Conservation (phyloP, 805 yeast species). For the Wickerhamia fluorescens region DNA sequence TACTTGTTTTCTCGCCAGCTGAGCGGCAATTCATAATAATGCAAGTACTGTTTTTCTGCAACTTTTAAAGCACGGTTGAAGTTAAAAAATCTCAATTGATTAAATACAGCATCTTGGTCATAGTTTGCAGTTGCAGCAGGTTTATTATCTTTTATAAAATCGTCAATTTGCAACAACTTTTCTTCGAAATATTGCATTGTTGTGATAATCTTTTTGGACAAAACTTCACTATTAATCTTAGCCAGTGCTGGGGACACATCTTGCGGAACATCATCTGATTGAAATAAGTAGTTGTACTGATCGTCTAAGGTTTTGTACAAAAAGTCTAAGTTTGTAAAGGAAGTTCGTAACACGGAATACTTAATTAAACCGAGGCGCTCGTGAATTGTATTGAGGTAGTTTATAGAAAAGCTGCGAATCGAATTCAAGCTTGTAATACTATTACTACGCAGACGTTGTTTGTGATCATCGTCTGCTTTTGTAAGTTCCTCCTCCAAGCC, state of each 20-base stretch:
- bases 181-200: conserved; percentile 39
- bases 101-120: conserved; percentile 19
- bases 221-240: conserved; percentile 20
- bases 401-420: conserved; percentile 24
- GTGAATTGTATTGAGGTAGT: conserved; percentile 27
- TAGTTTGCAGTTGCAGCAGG: conserved; percentile 22
- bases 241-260: conserved; percentile 7
- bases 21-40: conserved; percentile 82
- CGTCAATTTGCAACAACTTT: conserved; percentile 31
- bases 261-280: conserved; percentile 6
- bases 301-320: conserved; percentile 34
- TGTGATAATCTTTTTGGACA: conserved; percentile 32
- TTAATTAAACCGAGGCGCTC: conserved; percentile 29
- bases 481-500: background rate
- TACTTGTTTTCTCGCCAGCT: conserved; percentile 92
- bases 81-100: conserved; percentile 30
- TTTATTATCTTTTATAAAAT: conserved; percentile 26
- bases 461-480: conserved; percentile 1
- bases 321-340: conserved; percentile 32
- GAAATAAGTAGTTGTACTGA: conserved; percentile 32
- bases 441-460: conserved; percentile 14
- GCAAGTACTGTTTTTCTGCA: conserved; percentile 56
- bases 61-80: conserved; percentile 44
- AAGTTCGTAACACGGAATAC: conserved; percentile 29
- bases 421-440: conserved; percentile 23